Evolutionary conservation across 108 stramenopile species (phyloP), one percentile per base, ranked within the genome.

Genomic region (Cyclotella sp.): DNA sequence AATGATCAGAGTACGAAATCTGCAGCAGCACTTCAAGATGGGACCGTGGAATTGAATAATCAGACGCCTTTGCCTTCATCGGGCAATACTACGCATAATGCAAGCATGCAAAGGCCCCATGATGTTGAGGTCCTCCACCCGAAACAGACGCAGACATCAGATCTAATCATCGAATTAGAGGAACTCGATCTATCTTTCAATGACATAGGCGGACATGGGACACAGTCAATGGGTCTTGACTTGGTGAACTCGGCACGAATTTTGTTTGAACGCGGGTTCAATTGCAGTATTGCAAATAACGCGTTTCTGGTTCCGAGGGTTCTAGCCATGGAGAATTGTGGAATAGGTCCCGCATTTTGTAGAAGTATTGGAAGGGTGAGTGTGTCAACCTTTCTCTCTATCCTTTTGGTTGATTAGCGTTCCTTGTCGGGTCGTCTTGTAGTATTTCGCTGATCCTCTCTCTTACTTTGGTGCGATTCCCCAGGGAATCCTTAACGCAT

Each of bases 311-410:
- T 91, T 63, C 91, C 91, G 0, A 30, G 49, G 10, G 62, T 78
- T 0, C 42, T 91, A 9, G 59, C 77, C 44, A 55, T 95, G 26
- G 86, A 90, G 24, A 76, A 83, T 22, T 95, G 89, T 70, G 86
- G 88, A 0, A 70, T 95, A 41, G 88, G 90, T 45, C 90, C 94
- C 26, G 83, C 86, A 24, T 76, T 88, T 41, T 91, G 90, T 81
- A 82, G 94, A 21, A 87, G 89, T 45, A 84, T 92, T 57, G 91
- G 84, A 6, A 95, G 91, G 76, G 86, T 77, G 41, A 58, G 79
- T 49, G 3, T n/a, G 1, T 49, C n/a, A 13, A 45, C 16, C 13
- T 71, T 68, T 71, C 44, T 64, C 26, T 22, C 3, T 46, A 61
- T 24, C 21, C 40, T 19, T 28, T 61, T 61, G 60, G 10, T n/a